Conservation (phyloP, 176 grass and related monocot genomes). For the Carex parvula region DNA sequence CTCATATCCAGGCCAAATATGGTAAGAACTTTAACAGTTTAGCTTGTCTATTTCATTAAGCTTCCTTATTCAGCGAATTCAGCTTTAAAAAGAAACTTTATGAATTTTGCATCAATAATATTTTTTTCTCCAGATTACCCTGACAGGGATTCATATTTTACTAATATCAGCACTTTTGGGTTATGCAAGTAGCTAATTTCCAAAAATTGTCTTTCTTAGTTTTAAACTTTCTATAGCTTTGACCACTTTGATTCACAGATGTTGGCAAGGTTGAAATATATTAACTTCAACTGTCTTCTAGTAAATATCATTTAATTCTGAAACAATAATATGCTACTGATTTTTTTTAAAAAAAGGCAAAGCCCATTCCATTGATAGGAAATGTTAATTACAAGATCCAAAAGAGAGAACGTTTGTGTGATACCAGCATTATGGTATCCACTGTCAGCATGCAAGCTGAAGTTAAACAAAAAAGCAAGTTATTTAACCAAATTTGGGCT, state of each 20-base stretch:
- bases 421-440: too few relatives aligned
- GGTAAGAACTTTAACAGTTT: neutral
- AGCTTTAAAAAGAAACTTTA: neutral
- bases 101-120: slow-evolving; percentile 15
- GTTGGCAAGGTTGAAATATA: neutral
- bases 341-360: too few relatives aligned
- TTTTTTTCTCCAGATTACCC: slow-evolving; percentile 67
- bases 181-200: slow-evolving; percentile 54
- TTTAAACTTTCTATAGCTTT: slow-evolving; percentile 11
- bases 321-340: slow-evolving; percentile 16
- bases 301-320: neutral
- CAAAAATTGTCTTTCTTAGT: slow-evolving; percentile 4
- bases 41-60: neutral
- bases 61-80: neutral
- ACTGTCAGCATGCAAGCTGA: too few relatives aligned
- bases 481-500: too few relatives aligned
- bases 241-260: neutral
- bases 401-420: too few relatives aligned
- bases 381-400: too few relatives aligned
- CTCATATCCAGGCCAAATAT: slow-evolving; percentile 47
- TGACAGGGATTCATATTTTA: slow-evolving; percentile 67
- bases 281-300: neutral
- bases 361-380: too few relatives aligned
- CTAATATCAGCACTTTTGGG: slow-evolving; percentile 56
- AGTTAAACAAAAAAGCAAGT: too few relatives aligned